Percentiles rank a stretch among this genome's conserved stretches.
Conservation (phyloP, 257 asterid genomes). For the Osmanthus fragrans region DNA sequence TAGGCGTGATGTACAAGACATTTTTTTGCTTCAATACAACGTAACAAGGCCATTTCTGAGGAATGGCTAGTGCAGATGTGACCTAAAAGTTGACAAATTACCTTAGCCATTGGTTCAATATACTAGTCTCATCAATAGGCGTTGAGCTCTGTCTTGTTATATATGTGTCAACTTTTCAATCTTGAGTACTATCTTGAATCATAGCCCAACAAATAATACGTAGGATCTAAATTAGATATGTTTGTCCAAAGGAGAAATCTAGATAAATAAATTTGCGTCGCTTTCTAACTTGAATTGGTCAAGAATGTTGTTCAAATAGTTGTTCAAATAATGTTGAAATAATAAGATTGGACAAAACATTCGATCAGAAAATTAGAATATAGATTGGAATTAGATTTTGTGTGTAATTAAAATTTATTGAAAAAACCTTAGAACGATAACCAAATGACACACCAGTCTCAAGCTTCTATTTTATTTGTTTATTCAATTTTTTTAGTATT, state of each 20-base stretch:
- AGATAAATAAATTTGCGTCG: not conserved
- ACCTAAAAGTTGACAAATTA: slow-evolving; percentile 58
- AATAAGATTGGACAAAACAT: not conserved
- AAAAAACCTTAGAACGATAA: too few relatives aligned
- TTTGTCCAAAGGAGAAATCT: not conserved
- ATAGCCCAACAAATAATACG: not conserved
- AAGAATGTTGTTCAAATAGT: too few relatives aligned
- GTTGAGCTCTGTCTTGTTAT: slow-evolving; percentile 16
- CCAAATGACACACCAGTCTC: too few relatives aligned
- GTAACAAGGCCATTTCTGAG: slow-evolving; percentile 53
- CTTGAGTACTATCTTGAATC: slow-evolving; percentile 16
- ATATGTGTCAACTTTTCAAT: not conserved
- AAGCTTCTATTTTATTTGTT: too few relatives aligned
- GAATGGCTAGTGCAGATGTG: slow-evolving; percentile 52
- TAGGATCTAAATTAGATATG: not conserved
- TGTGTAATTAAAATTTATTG: too few relatives aligned
- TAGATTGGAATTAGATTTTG: too few relatives aligned
- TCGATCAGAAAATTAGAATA: not conserved
- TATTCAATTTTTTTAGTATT: too few relatives aligned
- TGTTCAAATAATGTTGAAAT: not conserved
- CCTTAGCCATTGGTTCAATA: slow-evolving; percentile 35
- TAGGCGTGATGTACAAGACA: slow-evolving; percentile 29
- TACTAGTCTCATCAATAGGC: slow-evolving; percentile 14
- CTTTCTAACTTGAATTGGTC: not conserved
- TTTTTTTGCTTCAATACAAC: slow-evolving; percentile 44